Percentiles rank a stretch among this genome's conserved stretches.
These are phyloP conservation scores for Mycena venus DNA, from an alignment of 768 basidiomycete genomes.

Conservation along the genomic window DNA sequence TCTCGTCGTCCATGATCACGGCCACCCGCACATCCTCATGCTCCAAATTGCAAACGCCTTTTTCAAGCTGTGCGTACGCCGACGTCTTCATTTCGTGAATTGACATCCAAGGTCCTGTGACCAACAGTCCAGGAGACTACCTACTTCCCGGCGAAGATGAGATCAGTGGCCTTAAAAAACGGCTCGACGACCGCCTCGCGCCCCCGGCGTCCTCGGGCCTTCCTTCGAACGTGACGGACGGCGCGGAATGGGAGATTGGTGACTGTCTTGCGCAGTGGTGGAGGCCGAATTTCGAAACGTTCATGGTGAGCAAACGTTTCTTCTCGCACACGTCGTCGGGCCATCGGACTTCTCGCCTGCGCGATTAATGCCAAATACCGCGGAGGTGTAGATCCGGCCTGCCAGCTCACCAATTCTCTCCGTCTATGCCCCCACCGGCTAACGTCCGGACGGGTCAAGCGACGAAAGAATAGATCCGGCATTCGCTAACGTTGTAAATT, in stretches of 20 bases:
- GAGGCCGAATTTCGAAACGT: conserved; percentile 98
- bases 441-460: too few relatives aligned
- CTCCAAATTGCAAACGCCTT: conserved; percentile 99
- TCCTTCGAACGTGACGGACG: conserved; percentile 84
- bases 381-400: conserved; percentile 15
- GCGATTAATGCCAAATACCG: conserved; percentile 17
- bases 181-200: conserved; percentile 91
- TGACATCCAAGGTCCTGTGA: background rate
- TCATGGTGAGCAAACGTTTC: conserved; percentile 79
- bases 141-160: conserved; percentile 97
- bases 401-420: background rate
- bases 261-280: conserved; percentile 99
- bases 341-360: background rate
- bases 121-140: conserved; percentile 93
- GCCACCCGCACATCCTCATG: conserved; percentile 97
- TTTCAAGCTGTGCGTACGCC: conserved; percentile 90
- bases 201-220: conserved; percentile 73
- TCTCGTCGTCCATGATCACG: conserved; percentile 94
- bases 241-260: conserved; percentile 94
- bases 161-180: conserved; percentile 88
- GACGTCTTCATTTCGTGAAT: conserved; percentile 8
- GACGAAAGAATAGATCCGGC: too few relatives aligned
- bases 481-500: too few relatives aligned
- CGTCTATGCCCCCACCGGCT: background rate
- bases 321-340: background rate